phyloP scores from a whole-genome alignment of 2,329 filamentous ascomycete species.

The Clonostachys chloroleuca region DNA sequence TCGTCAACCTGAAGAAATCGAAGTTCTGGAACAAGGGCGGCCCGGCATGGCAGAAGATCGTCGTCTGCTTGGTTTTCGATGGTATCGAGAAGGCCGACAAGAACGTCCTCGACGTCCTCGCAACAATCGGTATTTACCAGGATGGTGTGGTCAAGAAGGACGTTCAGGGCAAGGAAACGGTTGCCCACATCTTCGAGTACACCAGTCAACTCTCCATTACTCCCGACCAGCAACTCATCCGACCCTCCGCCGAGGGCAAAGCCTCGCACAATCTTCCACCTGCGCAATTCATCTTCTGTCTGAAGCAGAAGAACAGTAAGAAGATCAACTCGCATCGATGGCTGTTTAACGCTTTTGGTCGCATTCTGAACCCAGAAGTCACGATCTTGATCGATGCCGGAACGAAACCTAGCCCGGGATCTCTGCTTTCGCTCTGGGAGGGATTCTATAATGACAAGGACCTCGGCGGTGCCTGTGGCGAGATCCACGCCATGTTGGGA shows the following conservation, averaged over 20 bases:
- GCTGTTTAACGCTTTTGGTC: constrained; percentile 91
- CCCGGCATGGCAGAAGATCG: constrained; percentile 94
- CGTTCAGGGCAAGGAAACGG: constrained; percentile 86
- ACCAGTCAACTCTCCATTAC: constrained; percentile 91
- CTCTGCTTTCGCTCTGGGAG: constrained; percentile 84
- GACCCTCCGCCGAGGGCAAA: constrained; percentile 60
- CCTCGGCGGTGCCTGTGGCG: constrained; percentile 44
- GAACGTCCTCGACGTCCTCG: constrained; percentile 80
- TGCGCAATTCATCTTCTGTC: constrained; percentile 94
- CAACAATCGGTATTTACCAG: constrained; percentile 90
- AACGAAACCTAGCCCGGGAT: constrained; percentile 85
- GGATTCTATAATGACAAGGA: constrained; percentile 57
- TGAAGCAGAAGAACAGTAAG: constrained; percentile 96
- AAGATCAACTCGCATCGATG: constrained; percentile 97
- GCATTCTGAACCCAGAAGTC: constrained; percentile 87
- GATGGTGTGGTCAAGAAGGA: constrained; percentile 96
- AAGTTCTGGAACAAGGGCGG: constrained; percentile 97
- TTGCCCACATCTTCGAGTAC: constrained; percentile 93
- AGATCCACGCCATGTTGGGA: constrained; percentile 89
- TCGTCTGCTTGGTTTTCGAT: constrained; percentile 88
- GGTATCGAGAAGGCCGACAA: constrained; percentile 94
- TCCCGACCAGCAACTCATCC: constrained; percentile 84
- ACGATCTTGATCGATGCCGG: constrained; percentile 89
- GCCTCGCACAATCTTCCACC: constrained; percentile 83
- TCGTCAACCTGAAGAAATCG: constrained; percentile 92